phyloP scores from a whole-genome alignment of 257 asterid species.

The Scutellaria galericulata region DNA sequence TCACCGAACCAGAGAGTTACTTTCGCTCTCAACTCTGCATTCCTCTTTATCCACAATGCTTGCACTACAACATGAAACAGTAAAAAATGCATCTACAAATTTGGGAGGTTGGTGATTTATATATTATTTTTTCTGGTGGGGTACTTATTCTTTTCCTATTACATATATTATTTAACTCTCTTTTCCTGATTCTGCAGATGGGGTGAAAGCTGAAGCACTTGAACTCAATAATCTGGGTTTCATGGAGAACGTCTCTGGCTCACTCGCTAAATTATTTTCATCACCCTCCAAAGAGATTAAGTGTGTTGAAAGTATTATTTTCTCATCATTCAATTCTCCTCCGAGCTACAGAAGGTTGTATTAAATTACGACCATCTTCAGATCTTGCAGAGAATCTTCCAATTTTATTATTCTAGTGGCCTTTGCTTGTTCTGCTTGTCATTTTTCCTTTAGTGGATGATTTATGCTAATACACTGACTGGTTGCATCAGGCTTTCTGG shows the following conservation, averaged over 20 bases:
- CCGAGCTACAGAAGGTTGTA: conserved; percentile 86
- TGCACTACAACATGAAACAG: conserved; percentile 71
- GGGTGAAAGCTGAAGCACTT: conserved; percentile 61
- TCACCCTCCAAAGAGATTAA: conserved; percentile 72
- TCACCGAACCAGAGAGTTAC: conserved; percentile 78
- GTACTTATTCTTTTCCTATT: background rate
- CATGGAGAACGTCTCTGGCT: conserved; percentile 63
- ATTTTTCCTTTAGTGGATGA: conserved; percentile 10
- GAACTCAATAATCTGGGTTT: conserved; percentile 75
- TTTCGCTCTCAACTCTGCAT: conserved; percentile 73
- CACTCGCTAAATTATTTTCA: conserved; percentile 63
- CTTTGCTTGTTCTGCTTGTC: background rate
- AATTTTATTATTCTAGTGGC: conserved; percentile 1
- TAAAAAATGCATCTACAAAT: conserved; percentile 51
- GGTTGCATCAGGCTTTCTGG: conserved; percentile 78
- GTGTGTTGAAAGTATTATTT: conserved; percentile 74
- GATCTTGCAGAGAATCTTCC: background rate
- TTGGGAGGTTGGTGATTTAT: conserved; percentile 55
- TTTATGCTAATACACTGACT: conserved; percentile 34
- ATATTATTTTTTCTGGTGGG: conserved; percentile 14
- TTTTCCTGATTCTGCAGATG: conserved; percentile 52
- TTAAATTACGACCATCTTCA: conserved; percentile 3
- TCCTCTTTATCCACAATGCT: conserved; percentile 80
- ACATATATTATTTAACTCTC: background rate
- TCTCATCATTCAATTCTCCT: conserved; percentile 90